Percentiles rank a stretch among this genome's conserved stretches.
phyloP scores from a whole-genome alignment of 192 early-diverging fungal species.

The Backusella tuberculispora region DNA sequence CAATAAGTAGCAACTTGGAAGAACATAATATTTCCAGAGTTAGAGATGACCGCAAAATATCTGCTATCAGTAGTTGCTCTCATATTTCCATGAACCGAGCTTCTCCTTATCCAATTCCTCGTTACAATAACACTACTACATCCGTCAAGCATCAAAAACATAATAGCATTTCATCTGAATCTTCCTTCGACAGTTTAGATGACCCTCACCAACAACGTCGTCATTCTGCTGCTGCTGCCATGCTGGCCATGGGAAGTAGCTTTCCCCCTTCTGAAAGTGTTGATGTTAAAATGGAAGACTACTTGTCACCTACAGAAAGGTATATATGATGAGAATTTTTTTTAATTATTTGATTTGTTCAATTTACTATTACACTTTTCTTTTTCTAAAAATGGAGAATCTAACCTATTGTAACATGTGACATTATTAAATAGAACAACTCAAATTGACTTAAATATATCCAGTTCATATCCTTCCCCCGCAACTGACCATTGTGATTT shows the following conservation, averaged over 20 bases:
- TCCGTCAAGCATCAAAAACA: conserved; percentile 6
- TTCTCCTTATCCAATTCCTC: conserved; percentile 7
- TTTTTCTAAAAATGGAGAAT: conserved; percentile 8
- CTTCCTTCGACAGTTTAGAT: not conserved
- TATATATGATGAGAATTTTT: conserved; percentile 8
- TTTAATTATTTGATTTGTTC: conserved; percentile 2
- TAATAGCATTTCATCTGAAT: not conserved
- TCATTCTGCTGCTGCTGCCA: conserved; percentile 36
- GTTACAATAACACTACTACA: not conserved
- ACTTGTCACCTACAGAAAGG: conserved; percentile 10
- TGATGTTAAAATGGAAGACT: not conserved
- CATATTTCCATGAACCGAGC: not conserved
- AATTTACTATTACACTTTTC: conserved; percentile 6
- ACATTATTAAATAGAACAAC: not conserved
- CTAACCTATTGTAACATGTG: conserved; percentile 13
- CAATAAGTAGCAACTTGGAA: not conserved
- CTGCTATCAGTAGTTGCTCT: not conserved
- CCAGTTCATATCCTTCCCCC: conserved; percentile 26
- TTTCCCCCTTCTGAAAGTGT: not conserved
- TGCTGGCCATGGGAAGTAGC: conserved; percentile 35
- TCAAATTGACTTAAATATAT: conserved; percentile 6
- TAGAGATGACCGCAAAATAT: not conserved
- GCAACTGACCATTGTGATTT: conserved; percentile 24
- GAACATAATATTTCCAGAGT: not conserved
- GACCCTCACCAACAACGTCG: conserved; percentile 33